Evolutionary conservation across 129 eudicot genomes (phyloP).

Genomic region (Chrysanthemum lavandulifolium): DNA sequence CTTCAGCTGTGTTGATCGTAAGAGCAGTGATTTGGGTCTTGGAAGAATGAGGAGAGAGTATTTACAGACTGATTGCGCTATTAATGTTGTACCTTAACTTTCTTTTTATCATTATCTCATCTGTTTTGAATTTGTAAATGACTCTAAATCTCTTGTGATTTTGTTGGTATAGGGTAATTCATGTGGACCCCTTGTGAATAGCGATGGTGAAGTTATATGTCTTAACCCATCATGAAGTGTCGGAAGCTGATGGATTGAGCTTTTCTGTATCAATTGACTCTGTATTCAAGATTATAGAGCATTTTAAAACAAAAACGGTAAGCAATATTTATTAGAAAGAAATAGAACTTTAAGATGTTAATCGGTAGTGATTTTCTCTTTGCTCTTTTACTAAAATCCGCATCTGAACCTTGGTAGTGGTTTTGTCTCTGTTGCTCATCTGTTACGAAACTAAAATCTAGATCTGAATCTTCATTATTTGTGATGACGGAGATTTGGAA

Average conservation of each 20-base stretch:
- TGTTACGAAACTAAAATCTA: too few species aligned
- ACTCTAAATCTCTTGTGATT: slow-evolving; percentile 1
- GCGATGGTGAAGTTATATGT: slow-evolving; percentile 82
- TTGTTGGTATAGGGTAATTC: slow-evolving; percentile 70
- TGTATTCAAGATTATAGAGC: slow-evolving; percentile 71
- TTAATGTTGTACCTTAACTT: slow-evolving; percentile 52
- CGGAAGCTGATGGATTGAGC: slow-evolving; percentile 76
- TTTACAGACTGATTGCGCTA: slow-evolving; percentile 91
- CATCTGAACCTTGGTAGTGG: too few species aligned
- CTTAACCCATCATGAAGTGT: slow-evolving; percentile 57
- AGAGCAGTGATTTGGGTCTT: slow-evolving; percentile 95
- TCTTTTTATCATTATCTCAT: slow-evolving; percentile 11
- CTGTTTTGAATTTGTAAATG: slow-evolving; percentile 11
- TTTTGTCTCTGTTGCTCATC: too few species aligned
- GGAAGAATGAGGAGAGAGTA: slow-evolving; percentile 96
- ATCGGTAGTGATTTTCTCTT: neutral
- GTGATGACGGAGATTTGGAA: too few species aligned
- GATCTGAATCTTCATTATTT: too few species aligned
- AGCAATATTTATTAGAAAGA: slow-evolving; percentile 4
- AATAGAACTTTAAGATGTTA: neutral
- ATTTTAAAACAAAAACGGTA: slow-evolving; percentile 82
- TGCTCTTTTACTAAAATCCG: too few species aligned
- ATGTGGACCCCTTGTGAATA: slow-evolving; percentile 81
- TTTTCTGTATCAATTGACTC: slow-evolving; percentile 87
- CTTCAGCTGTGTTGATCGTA: slow-evolving; percentile 90